These are phyloP conservation scores for Aspergillus brasiliensis DNA, from an alignment of 2,329 filamentous ascomycete species.

Conservation along the genomic window DNA sequence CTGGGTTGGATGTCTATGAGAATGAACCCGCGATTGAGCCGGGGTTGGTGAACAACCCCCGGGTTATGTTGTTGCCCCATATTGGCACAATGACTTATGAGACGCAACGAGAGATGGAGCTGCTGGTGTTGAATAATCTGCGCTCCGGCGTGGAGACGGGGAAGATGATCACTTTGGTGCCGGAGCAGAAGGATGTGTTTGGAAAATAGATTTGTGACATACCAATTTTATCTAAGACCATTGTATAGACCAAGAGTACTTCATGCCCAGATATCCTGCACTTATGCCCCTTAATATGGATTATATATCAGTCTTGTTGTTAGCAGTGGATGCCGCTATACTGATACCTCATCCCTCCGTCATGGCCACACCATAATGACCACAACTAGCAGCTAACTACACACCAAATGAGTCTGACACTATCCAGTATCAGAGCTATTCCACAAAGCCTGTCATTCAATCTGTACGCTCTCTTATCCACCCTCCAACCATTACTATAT, in stretches of 20 bases:
- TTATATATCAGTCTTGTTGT: too few relatives aligned
- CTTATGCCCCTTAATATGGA: too few relatives aligned
- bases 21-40: conserved; percentile 51
- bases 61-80: conserved; percentile 60
- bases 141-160: conserved; percentile 59
- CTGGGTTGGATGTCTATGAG: conserved; percentile 51
- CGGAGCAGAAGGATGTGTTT: conserved; percentile 57
- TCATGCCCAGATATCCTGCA: too few relatives aligned
- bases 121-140: conserved; percentile 61
- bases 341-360: not conserved
- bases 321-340: too few relatives aligned
- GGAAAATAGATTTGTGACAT: conserved; percentile 4
- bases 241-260: not conserved
- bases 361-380: not conserved
- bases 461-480: not conserved
- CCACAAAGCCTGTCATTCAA: too few relatives aligned
- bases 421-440: too few relatives aligned
- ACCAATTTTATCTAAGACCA: not conserved
- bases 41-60: conserved; percentile 48
- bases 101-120: conserved; percentile 64
- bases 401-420: too few relatives aligned
- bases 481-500: too few relatives aligned
- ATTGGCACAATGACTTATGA: conserved; percentile 63
- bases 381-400: not conserved
- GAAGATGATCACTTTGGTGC: conserved; percentile 61